Evolutionary conservation across 2,329 filamentous ascomycete genomes (phyloP), one percentile per base, ranked within the genome.

Genomic region (Cytospora mali): DNA sequence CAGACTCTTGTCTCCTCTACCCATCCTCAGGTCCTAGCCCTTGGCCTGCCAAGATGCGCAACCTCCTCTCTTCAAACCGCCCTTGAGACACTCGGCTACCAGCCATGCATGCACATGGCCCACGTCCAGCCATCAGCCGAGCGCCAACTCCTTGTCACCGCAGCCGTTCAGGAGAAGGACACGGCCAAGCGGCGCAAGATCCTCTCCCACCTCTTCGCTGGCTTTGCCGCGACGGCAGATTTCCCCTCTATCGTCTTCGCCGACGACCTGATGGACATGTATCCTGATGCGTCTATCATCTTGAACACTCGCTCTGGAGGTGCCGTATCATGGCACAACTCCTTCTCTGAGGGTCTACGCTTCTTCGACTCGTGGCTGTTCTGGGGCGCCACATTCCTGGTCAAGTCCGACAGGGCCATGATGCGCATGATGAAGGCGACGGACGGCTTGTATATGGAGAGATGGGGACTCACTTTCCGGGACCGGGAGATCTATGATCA

Each of bases 251-350:
- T 72, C 4, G 67, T 68, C 48, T 77, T 77, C 64, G 65, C 70
- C 0, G 70, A 73, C 11, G 75, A 77, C 46, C 62, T 77, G 39
- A 75, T 77, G 73, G 75, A 77, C 31, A 72, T 75, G 67, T 77
- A 75, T 7, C 74, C 74, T 0, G 71, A 75, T 3, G 73, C 72
- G 1, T 65, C 68, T 1, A 55, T 77, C 5, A 66, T 77, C 0
- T 61, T 77, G 1, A 77, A 77, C n/a, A 46, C 31, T 31, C 54
- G 62, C 42, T 46, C 48, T 23, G 62, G 59, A 42, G 60, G 62
- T 16, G 55, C 60, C 10, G 31, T 25, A 4, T 28, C 49, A 9
- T 64, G 62, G 62, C 51, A 62, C 46, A 28, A 16, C 21, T 58
- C 55, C 52, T 62, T 64, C 55, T 53, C 54, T 3, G 62, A 62